Evolutionary conservation across 2,329 filamentous ascomycete genomes (phyloP), one percentile per base, ranked within the genome.

Genomic region (Fusarium burgessii): DNA sequence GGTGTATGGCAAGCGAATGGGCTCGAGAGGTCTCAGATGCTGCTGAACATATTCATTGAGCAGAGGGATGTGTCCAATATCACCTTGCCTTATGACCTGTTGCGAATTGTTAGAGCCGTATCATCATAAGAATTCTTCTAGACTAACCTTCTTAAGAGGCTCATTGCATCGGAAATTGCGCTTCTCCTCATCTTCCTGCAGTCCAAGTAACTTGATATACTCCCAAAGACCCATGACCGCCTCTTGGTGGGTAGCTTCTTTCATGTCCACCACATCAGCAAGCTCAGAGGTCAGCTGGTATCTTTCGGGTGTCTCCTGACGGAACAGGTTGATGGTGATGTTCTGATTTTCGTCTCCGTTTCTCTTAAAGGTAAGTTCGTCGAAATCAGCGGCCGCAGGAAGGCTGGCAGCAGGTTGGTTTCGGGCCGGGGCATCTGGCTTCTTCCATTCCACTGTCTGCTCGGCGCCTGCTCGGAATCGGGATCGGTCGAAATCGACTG

Each of bases 101-200:
- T 45, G 69, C 58, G 11, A 29, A 56, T 15, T 38, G 71, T 82
- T 62, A 82, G 75, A 50, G 51, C 58, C 25, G 20, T 51, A 36
- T 59, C 49, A n/a, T n/a, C 32, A 29, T 23, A 15, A 47, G 9
- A 12, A 23, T 41, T 25, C 35, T 50, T 38, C 18, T n/a, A 49
- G 14, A 67, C 88, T 77, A 83, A 97, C 94, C 81, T 89, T 89
- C 82, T 89, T 92, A 56, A 99, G 81, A 49, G 91, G 87, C 45
- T 95, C 92, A 78, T 99, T 95, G 78, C 96, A 98, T 41, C 93
- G 91, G 75, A 99, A 95, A 66, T 93, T 92, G 68, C 96, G 89
- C 84, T 96, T 96, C 79, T 99, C 96, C 66, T 98, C 95, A 71
- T 97, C 95, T 78, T 98, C 95, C 79, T 97, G 94, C 49, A 99